Evolutionary conservation across 1,284 basidiomycete genomes (phyloP).

Genomic region (Hemileia vastatrix): DNA sequence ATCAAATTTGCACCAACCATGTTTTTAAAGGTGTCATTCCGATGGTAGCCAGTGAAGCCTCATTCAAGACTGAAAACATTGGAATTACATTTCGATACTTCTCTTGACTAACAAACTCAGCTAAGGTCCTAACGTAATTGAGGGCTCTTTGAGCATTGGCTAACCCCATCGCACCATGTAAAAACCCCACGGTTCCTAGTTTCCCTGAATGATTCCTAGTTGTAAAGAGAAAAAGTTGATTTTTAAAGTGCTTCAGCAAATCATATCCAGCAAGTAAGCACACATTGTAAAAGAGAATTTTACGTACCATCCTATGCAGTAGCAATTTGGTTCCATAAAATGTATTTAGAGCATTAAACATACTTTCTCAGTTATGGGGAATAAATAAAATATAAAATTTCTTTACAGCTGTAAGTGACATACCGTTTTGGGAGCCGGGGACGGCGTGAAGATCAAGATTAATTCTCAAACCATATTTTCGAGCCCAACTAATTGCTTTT

Average conservation of each 20-base stretch:
- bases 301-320: slow-evolving; percentile 40
- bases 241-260: too few species aligned
- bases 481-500: slow-evolving; percentile 65
- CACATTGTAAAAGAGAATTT: too few species aligned
- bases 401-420: not conserved
- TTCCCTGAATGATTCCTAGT: slow-evolving; percentile 23
- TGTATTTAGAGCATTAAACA: slow-evolving; percentile 48
- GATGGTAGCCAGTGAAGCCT: slow-evolving; percentile 27
- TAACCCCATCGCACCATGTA: slow-evolving; percentile 60
- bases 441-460: slow-evolving; percentile 74
- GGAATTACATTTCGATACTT: slow-evolving; percentile 36
- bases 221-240: too few species aligned
- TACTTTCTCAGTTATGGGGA: not conserved
- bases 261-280: too few species aligned
- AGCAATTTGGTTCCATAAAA: slow-evolving; percentile 53
- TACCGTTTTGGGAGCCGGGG: slow-evolving; percentile 56
- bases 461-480: slow-evolving; percentile 79
- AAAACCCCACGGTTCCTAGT: slow-evolving; percentile 43
- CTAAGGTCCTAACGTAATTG: slow-evolving; percentile 38
- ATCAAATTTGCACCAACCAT: not conserved
- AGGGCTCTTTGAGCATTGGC: slow-evolving; percentile 41
- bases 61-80: slow-evolving; percentile 35
- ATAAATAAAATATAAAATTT: not conserved
- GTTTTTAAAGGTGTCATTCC: slow-evolving; percentile 20
- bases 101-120: slow-evolving; percentile 41